Percentiles rank a stretch among this genome's conserved stretches.
Conservation (phyloP, 352 stramenopile genomes). For the Pythium aquatile region DNA sequence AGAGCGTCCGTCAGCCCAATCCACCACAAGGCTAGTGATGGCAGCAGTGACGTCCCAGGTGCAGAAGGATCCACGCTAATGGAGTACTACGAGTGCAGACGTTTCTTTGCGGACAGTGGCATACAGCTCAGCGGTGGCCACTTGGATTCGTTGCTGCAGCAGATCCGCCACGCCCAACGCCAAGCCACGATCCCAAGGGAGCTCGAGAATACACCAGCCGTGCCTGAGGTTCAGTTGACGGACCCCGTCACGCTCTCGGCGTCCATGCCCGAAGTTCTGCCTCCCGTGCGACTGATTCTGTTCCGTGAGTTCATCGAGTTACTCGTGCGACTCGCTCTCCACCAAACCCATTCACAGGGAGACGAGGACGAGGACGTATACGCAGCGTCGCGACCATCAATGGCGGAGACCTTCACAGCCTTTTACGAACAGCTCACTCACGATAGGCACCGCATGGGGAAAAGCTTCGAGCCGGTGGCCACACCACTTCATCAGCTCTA, state of each 20-base stretch:
- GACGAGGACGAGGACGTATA: not conserved
- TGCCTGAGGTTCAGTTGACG: not conserved
- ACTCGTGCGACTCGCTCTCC: constrained; percentile 51
- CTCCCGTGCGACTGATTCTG: constrained; percentile 34
- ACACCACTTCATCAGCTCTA: constrained; percentile 32
- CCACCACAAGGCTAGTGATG: constrained; percentile 2
- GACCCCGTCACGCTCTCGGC: constrained; percentile 14
- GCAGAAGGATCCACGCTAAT: constrained; percentile 32
- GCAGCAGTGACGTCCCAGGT: not conserved
- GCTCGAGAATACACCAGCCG: not conserved
- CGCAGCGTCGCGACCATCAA: not conserved
- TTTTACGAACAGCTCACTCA: constrained; percentile 46
- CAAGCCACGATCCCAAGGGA: constrained; percentile 13
- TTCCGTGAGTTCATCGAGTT: constrained; percentile 69
- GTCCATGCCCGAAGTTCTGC: constrained; percentile 19
- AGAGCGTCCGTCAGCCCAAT: constrained; percentile 3
- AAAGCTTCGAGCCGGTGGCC: constrained; percentile 28
- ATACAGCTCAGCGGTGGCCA: constrained; percentile 40
- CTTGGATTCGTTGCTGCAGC: constrained; percentile 37
- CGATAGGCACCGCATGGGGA: constrained; percentile 27
- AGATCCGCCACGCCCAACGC: constrained; percentile 41
- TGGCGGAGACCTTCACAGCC: constrained; percentile 43
- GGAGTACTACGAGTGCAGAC: constrained; percentile 50
- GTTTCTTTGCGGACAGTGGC: constrained; percentile 43
- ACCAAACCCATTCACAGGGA: constrained; percentile 26